Percentiles rank a stretch among this genome's conserved stretches.
Conservation (phyloP, 139 green algal genomes). For the Volvox reticuliferus region DNA sequence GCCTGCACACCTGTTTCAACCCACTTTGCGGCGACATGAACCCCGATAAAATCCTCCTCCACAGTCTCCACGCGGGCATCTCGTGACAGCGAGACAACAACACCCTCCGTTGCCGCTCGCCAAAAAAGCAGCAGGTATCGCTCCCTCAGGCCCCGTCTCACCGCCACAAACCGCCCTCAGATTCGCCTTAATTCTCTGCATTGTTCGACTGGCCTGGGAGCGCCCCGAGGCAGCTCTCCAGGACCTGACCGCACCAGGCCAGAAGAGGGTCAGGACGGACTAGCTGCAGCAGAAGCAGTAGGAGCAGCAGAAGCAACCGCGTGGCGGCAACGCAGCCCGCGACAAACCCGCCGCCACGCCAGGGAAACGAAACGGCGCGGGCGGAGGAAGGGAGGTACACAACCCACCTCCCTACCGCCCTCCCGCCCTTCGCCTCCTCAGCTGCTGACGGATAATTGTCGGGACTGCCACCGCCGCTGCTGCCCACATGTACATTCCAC, state of each 20-base stretch:
- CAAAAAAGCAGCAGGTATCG: no score
- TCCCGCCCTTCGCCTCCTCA: background rate
- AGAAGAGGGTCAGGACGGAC: background rate
- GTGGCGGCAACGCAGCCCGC: background rate
- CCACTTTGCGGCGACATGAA: no score
- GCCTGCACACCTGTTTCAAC: no score
- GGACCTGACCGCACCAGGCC: background rate
- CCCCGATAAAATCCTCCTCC: no score
- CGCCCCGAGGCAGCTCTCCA: background rate
- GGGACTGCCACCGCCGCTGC: background rate
- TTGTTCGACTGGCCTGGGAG: background rate
- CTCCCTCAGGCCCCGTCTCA: no score
- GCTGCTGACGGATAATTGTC: background rate
- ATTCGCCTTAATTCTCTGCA: conserved; percentile 59
- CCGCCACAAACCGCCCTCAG: conserved; percentile 42
- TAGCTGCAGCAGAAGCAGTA: background rate
- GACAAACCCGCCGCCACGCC: background rate
- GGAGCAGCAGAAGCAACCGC: background rate
- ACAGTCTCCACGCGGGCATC: no score
- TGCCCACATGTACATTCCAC: background rate
- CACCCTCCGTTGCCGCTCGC: no score
- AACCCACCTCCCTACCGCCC: background rate
- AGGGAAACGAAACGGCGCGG: background rate
- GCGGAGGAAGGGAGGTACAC: background rate
- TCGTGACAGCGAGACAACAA: no score